Conservation (phyloP, 352 stramenopile species). For the Phytophthora ramorum region DNA sequence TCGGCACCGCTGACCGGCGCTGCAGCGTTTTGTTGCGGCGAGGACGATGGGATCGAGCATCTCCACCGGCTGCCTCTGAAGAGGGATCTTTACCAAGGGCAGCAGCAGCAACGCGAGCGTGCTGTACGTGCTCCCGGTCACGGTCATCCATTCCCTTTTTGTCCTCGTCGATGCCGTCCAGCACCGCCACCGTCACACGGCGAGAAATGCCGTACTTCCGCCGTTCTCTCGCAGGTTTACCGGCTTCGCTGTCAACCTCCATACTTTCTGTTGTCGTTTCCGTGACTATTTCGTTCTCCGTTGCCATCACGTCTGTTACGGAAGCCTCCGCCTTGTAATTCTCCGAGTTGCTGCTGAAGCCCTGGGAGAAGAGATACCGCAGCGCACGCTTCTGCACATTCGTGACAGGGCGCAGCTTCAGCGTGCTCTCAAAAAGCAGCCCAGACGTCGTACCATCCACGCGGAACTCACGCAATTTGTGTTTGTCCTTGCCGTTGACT, state of each 20-base stretch:
- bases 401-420: conserved; percentile 68
- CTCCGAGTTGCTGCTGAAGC: conserved; percentile 41
- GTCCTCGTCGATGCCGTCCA: conserved; percentile 49
- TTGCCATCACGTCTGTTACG: conserved; percentile 1
- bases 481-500: conserved; percentile 26
- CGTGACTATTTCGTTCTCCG: neutral
- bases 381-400: conserved; percentile 63
- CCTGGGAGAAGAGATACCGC: conserved; percentile 76
- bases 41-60: conserved; percentile 17
- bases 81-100: conserved; percentile 30
- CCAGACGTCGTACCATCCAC: conserved; percentile 72
- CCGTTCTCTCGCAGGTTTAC: conserved; percentile 14
- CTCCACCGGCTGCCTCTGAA: neutral
- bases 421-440: conserved; percentile 74
- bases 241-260: conserved; percentile 19
- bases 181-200: conserved; percentile 56
- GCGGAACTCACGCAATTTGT: conserved; percentile 60
- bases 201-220: conserved; percentile 38
- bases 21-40: conserved; percentile 57
- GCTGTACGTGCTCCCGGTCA: conserved; percentile 51
- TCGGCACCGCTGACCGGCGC: conserved; percentile 44
- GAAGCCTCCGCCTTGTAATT: conserved; percentile 30
- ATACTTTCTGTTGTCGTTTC: conserved; percentile 9
- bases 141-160: conserved; percentile 46
- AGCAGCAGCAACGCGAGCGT: conserved; percentile 40